Conservation (phyloP, 1,284 basidiomycete species). For the Ganoderma multipileum region DNA sequence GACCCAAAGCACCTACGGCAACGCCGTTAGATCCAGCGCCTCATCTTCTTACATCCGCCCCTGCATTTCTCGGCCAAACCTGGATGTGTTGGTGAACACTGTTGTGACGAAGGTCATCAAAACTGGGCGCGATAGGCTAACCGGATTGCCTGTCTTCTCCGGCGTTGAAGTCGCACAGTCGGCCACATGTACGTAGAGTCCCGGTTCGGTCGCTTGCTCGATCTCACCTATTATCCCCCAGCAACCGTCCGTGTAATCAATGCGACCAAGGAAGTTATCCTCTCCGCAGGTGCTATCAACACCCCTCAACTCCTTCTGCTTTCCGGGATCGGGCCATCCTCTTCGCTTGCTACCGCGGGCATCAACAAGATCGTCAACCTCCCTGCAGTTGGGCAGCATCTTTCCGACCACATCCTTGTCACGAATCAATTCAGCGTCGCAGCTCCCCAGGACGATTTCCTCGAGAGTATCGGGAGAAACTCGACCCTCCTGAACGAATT, state of each 20-base stretch:
- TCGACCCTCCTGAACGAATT: constrained; percentile 29
- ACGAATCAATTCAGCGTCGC: constrained; percentile 41
- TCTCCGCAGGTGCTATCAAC: constrained; percentile 35
- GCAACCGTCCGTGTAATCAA: background rate
- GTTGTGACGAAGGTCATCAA: constrained; percentile 47
- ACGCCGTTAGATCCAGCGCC: constrained; percentile 40
- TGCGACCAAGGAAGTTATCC: constrained; percentile 38
- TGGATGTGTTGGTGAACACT: constrained; percentile 50
- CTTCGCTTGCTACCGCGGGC: constrained; percentile 23
- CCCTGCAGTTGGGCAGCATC: constrained; percentile 28
- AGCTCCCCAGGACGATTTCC: constrained; percentile 32
- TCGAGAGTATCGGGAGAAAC: constrained; percentile 33
- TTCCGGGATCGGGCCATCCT: constrained; percentile 35
- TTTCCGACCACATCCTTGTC: constrained; percentile 43
- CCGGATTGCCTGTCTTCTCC: constrained; percentile 37
- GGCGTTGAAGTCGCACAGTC: constrained; percentile 42
- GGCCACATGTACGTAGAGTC: constrained; percentile 25
- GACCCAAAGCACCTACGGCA: constrained; percentile 33
- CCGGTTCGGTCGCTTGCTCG: background rate
- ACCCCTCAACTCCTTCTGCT: constrained; percentile 37
- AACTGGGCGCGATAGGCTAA: constrained; percentile 23
- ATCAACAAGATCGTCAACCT: constrained; percentile 31
- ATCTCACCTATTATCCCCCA: background rate
- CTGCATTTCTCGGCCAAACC: constrained; percentile 43
- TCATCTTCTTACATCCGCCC: constrained; percentile 43